Evolutionary conservation across 352 stramenopile species (phyloP).

Genomic region (Elongisporangium undulatum): DNA sequence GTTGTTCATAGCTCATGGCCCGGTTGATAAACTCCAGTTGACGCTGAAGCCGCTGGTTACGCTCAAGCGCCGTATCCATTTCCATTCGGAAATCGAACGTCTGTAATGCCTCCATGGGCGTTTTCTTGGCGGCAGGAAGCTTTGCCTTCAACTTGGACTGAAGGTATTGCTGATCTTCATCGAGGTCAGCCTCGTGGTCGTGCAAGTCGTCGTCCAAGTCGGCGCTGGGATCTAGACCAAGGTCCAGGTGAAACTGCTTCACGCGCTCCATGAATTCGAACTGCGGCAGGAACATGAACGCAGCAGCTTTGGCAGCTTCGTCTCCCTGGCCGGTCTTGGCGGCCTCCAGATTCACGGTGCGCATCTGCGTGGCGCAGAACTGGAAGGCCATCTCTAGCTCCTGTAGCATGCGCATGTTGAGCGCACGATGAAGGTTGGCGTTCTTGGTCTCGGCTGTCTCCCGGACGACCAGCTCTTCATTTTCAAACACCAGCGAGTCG

Average conservation of each 20-base stretch:
- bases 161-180: background rate
- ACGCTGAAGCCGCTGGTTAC: constrained; percentile 57
- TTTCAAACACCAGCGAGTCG: constrained; percentile 54
- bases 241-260: constrained; percentile 55
- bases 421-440: constrained; percentile 38
- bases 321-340: constrained; percentile 5
- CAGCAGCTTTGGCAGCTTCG: constrained; percentile 12
- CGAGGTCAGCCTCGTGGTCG: constrained; percentile 14
- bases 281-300: constrained; percentile 60
- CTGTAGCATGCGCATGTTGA: constrained; percentile 64
- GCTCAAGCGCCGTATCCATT: constrained; percentile 48
- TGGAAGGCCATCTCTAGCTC: constrained; percentile 73
- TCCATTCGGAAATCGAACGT: constrained; percentile 52
- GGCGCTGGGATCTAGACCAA: constrained; percentile 3
- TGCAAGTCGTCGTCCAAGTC: constrained; percentile 15
- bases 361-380: constrained; percentile 54
- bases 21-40: constrained; percentile 59
- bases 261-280: constrained; percentile 72
- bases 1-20: constrained; percentile 40
- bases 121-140: background rate
- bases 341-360: constrained; percentile 8
- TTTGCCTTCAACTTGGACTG: background rate
- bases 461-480: constrained; percentile 55
- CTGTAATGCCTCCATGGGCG: constrained; percentile 14
- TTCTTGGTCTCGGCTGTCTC: constrained; percentile 68